Evolutionary conservation across 805 yeast genomes (phyloP), one percentile per base, ranked within the genome.

Genomic region (Metschnikowia picachoensis): DNA sequence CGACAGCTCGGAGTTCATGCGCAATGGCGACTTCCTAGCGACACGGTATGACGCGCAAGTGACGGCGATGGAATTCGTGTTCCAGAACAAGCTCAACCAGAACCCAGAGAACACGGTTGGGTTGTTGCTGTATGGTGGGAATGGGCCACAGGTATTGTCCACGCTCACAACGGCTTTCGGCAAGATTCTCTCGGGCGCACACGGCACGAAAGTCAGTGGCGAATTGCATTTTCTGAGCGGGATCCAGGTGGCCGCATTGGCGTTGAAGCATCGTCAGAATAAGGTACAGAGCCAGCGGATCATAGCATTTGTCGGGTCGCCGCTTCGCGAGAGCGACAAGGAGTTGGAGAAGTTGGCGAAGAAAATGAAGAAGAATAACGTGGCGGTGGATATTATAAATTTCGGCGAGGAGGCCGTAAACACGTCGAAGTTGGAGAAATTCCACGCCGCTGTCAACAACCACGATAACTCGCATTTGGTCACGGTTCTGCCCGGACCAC

Each of bases 51-150:
- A 87, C 53, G 97, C 98, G 1, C 97, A 94, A 67, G 73, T 87
- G 50, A 96, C 94, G 52, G 83, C 97, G 9, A 90, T 91, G 28
- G 94, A 89, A 57, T 74, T 83, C 56, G 81, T 94, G 37, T 95
- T 94, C 72, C 85, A 85, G 52, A 81, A 87, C 53, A 92, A 94
- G 68, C 80, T 88, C 51, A 83, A 85, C 61, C 73, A 90, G 42
- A 94, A 95, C 65, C 97, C 98, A 7, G 98, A 94, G 66, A 88
- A 80, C 67, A 85, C 96, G 1, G 96, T 92, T 30, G 99, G 98
- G 1, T 71, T 94, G 45, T 77, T 94, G 72, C 82, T 96, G 14
- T 82, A 85, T 72, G 95, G 94, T 5, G 98, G 97, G 27, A 63
- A 59, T 41, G 85, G 88, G 6, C 94, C 96, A 1, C 80, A 81